Conservation (phyloP, 2,329 filamentous ascomycete species). For the Trichoderma cornu-damae region DNA sequence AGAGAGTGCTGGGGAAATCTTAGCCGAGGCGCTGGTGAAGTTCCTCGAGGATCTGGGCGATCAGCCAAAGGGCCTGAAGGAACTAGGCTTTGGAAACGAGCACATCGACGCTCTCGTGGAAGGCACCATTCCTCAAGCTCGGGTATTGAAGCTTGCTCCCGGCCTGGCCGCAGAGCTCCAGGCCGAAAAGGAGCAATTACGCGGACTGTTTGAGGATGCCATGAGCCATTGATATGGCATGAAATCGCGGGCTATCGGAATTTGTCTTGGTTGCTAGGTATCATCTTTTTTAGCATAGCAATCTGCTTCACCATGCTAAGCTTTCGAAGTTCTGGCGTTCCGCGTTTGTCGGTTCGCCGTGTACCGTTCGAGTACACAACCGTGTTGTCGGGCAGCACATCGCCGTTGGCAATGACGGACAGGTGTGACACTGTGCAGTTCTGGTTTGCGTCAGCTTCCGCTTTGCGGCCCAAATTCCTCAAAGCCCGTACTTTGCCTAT, state of each 20-base stretch:
- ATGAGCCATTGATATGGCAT: slow-evolving; percentile 35
- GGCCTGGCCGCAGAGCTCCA: slow-evolving; percentile 66
- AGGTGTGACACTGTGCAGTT: slow-evolving; percentile 67
- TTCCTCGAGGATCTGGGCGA: slow-evolving; percentile 83
- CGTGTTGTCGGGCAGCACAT: slow-evolving; percentile 59
- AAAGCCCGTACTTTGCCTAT: slow-evolving; percentile 52
- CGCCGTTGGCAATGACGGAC: slow-evolving; percentile 53
- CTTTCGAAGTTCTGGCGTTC: slow-evolving; percentile 58
- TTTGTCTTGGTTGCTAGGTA: slow-evolving; percentile 57
- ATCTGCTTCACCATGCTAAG: slow-evolving; percentile 62
- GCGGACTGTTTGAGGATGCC: slow-evolving; percentile 60
- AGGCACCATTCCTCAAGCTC: slow-evolving; percentile 85
- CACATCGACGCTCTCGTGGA: slow-evolving; percentile 84
- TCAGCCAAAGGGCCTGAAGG: slow-evolving; percentile 81
- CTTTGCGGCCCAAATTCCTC: background rate
- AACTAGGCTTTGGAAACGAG: slow-evolving; percentile 68
- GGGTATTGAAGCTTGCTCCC: slow-evolving; percentile 88
- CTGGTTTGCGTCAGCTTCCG: slow-evolving; percentile 31
- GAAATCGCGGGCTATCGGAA: slow-evolving; percentile 29
- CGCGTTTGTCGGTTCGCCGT: slow-evolving; percentile 53
- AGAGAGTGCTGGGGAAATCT: slow-evolving; percentile 82
- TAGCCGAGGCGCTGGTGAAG: slow-evolving; percentile 73
- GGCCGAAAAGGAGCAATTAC: slow-evolving; percentile 66
- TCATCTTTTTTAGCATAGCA: slow-evolving; percentile 60
- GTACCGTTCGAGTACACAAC: slow-evolving; percentile 64